Percentiles rank a stretch among this genome's conserved stretches.
These are phyloP conservation scores for Ensete ventricosum DNA, from an alignment of 176 grass and related monocot species.

Conservation along the genomic window DNA sequence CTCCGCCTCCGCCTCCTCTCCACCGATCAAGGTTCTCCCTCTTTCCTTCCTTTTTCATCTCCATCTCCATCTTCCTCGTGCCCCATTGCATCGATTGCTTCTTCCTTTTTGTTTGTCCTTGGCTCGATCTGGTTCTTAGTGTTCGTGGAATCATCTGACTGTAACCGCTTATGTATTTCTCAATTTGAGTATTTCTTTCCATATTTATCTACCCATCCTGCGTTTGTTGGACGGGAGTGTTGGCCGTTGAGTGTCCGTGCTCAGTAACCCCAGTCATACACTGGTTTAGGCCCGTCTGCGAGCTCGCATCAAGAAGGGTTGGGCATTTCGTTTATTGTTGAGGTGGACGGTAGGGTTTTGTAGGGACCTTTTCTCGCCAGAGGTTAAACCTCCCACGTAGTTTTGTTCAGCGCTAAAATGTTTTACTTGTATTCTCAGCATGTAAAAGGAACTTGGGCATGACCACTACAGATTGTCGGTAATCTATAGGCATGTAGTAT, in stretches of 20 bases:
- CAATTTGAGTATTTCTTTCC: too few relatives aligned
- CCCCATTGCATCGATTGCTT: not conserved
- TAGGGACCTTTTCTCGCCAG: not conserved
- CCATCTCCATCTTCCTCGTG: not conserved
- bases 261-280: not conserved
- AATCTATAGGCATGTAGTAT: not conserved
- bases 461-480: not conserved
- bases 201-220: not conserved
- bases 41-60: not conserved
- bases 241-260: not conserved
- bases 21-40: constrained; percentile 3
- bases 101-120: not conserved
- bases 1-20: not conserved
- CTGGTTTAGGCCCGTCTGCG: not conserved
- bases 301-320: not conserved
- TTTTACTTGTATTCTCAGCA: not conserved
- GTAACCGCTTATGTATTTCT: too few relatives aligned
- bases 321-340: not conserved
- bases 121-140: not conserved
- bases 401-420: not conserved
- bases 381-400: not conserved
- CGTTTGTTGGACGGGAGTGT: not conserved
- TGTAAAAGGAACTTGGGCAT: not conserved
- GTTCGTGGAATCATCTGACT: not conserved
- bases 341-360: not conserved